Evolutionary conservation across 148 eudicot genomes (phyloP).

Genomic region (Drosera capensis): DNA sequence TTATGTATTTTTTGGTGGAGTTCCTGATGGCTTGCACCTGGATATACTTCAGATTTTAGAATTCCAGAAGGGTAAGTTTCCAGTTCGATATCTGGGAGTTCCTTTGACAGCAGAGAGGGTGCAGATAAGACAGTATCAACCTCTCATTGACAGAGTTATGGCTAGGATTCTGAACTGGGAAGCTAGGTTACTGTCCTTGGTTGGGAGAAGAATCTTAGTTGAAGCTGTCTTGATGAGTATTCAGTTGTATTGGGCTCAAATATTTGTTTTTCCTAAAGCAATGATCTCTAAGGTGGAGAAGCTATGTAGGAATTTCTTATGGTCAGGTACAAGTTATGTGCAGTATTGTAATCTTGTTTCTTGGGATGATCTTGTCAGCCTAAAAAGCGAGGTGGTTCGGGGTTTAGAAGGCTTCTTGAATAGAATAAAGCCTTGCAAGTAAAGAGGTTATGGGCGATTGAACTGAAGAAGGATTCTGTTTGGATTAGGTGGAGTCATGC

Average conservation of each 20-base stretch:
- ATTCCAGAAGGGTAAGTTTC: not conserved
- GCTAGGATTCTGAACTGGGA: not conserved
- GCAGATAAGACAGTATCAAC: not conserved
- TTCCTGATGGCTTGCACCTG: too few relatives aligned
- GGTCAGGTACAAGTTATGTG: not conserved
- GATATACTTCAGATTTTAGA: too few relatives aligned
- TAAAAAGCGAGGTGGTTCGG: not conserved
- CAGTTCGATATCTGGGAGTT: too few relatives aligned
- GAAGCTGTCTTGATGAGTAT: not conserved
- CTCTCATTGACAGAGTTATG: not conserved
- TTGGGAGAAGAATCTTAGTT: not conserved
- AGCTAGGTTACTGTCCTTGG: not conserved
- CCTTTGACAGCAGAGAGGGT: not conserved
- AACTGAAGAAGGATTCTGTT: not conserved
- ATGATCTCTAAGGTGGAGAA: not conserved
- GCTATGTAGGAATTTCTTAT: not conserved
- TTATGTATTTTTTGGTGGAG: too few relatives aligned
- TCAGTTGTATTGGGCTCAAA: not conserved
- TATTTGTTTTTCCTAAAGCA: not conserved
- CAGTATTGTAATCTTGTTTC: not conserved
- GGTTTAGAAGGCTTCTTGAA: not conserved
- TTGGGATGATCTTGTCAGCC: not conserved
- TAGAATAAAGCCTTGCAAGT: not conserved
- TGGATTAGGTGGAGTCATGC: not conserved
- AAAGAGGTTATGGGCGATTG: not conserved